These are phyloP conservation scores for Daldinia childiae DNA, from an alignment of 495 filamentous ascomycete species.

Conservation along the genomic window DNA sequence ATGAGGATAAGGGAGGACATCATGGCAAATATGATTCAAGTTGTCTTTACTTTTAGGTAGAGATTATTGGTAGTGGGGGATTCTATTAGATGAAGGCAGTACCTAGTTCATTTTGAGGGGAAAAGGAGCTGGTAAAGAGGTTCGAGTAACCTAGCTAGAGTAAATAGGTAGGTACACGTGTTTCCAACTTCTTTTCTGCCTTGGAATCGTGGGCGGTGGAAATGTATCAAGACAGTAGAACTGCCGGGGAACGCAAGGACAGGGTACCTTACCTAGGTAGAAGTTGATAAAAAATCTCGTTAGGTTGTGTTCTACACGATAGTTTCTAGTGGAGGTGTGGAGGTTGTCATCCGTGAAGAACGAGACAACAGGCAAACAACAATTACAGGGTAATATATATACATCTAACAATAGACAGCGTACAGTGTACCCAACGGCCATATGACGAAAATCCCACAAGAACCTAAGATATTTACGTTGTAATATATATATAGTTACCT, in stretches of 20 bases:
- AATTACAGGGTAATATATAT: not conserved
- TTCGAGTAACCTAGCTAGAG: too few species aligned
- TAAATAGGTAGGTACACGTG: not conserved
- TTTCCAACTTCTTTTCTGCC: not conserved
- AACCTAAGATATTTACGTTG: too few species aligned
- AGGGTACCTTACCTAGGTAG: too few species aligned
- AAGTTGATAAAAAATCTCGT: not conserved
- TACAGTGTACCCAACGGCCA: too few species aligned
- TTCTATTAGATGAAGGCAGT: not conserved
- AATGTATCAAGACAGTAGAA: not conserved
- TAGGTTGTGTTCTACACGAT: not conserved
- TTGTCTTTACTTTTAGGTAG: not conserved
- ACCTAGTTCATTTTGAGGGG: too few species aligned
- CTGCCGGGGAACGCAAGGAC: too few species aligned
- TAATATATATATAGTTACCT: not conserved
- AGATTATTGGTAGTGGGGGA: not conserved
- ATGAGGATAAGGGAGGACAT: constrained; percentile 1
- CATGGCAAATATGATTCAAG: not conserved
- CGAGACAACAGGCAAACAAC: not conserved
- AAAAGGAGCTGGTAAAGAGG: too few species aligned
- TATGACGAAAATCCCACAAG: too few species aligned
- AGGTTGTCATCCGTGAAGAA: not conserved
- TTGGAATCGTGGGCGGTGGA: not conserved
- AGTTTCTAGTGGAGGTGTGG: not conserved
- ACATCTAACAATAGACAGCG: too few species aligned